Base-by-base conservation (phyloP, 2,329 filamentous ascomycete genomes). In the Anthostomella pinea region DNA sequence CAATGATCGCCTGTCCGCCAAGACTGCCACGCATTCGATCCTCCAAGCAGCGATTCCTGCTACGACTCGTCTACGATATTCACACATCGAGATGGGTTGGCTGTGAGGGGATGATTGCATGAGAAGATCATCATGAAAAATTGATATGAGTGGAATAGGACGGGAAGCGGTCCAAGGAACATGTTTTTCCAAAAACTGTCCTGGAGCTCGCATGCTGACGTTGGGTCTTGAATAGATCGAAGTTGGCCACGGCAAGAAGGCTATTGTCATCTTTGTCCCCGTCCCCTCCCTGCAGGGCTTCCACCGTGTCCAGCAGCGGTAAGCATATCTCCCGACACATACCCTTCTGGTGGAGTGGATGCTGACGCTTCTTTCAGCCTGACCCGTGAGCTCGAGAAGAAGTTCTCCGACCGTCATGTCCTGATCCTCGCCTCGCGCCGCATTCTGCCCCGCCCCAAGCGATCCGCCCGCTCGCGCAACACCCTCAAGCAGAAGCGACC, bases 311-410 rank as follows among this genome's bases (percentile, higher is more conserved):
- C 93, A 98, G 83, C 93, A 97, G 81, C 90, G 93, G 91, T 97
- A 90, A 74, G 84, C 72, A 51, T 41, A 34, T 17, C 10, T 13
- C n/a, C 10, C 14, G 9, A n/a, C 10, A 13, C 4, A 23, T 14
- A 5, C 16, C 38, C 14, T 32, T 26, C 24, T 6, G 7, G 3
- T 18, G 18, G 24, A 35, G 15, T 15, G 27, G 11, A 44, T n/a
- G 38, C 52, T 64, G 45, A 60, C 43, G n/a, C n/a, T 3, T 8
- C 27, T 10, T 30, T 26, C 49, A 97, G 91, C 69, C 84, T 98
- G 68, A 98, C 93, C 73, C 93, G 93, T 76, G 93, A 98, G 82
- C 90, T 98, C 68, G 93, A 98, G 86, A 98, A 98, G 89, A 98
- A 98, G 81, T 98, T 98, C 88, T 97, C 93, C 54, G 93, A 98